Percentiles rank a stretch among this genome's conserved stretches.
Evolutionary conservation across 2,329 filamentous ascomycete genomes (phyloP).

Genomic region (Exserohilum rostratum): DNA sequence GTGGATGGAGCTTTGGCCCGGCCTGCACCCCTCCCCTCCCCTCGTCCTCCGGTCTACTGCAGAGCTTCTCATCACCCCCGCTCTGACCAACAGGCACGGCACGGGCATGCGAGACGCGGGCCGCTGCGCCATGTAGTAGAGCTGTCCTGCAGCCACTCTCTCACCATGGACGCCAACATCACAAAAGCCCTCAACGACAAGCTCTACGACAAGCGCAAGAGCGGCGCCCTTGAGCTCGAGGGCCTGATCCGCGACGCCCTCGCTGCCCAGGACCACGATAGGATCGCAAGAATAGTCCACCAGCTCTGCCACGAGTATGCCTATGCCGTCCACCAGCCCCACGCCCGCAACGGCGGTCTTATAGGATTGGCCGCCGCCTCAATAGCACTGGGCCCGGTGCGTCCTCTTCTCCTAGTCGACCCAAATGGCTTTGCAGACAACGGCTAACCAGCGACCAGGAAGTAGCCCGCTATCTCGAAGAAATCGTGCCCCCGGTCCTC

Average conservation of each 20-base stretch:
- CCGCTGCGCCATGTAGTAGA: slow-evolving; percentile 35
- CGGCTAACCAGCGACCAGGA: slow-evolving; percentile 63
- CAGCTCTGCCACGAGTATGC: slow-evolving; percentile 98
- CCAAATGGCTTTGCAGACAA: not conserved
- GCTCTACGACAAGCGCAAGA: slow-evolving; percentile 97
- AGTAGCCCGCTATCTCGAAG: slow-evolving; percentile 86
- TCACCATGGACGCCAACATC: slow-evolving; percentile 81
- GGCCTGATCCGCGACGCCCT: slow-evolving; percentile 86
- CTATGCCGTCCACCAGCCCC: slow-evolving; percentile 94
- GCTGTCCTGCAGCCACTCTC: slow-evolving; percentile 11
- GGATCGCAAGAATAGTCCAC: slow-evolving; percentile 85
- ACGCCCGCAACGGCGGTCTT: slow-evolving; percentile 93
- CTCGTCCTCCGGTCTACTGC: not conserved
- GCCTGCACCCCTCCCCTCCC: slow-evolving; percentile 2
- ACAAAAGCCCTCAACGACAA: slow-evolving; percentile 95
- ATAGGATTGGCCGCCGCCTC: slow-evolving; percentile 95
- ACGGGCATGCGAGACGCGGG: slow-evolving; percentile 12
- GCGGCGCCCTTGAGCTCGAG: slow-evolving; percentile 93
- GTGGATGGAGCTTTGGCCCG: slow-evolving; percentile 1
- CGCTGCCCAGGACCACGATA: slow-evolving; percentile 75
- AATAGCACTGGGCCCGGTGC: slow-evolving; percentile 89
- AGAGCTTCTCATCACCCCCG: not conserved
- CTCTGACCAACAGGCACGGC: not conserved
- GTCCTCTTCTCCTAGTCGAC: slow-evolving; percentile 45
- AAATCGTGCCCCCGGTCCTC: slow-evolving; percentile 94